Conservation (phyloP, 2,329 filamentous ascomycete species). For the Ophiognomonia clavigignenti-juglandacearum region DNA sequence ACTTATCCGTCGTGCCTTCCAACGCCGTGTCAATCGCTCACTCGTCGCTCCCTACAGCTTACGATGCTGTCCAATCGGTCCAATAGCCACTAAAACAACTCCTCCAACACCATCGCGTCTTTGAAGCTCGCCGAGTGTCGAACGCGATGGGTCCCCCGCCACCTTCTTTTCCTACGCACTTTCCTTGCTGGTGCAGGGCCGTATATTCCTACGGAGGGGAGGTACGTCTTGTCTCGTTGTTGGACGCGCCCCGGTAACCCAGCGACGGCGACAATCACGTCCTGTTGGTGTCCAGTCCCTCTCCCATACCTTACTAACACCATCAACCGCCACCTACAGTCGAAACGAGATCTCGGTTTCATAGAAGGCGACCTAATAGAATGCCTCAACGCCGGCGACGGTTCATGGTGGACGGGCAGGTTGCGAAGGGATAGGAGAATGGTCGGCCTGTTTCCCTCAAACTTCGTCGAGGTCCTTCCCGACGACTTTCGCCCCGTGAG, state of each 20-base stretch:
- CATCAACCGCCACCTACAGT: conserved; percentile 42
- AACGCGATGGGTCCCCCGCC: conserved; percentile 49
- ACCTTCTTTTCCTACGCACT: conserved; percentile 65
- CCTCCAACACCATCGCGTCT: conserved; percentile 3
- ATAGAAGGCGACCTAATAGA: conserved; percentile 97
- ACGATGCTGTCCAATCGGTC: conserved; percentile 14
- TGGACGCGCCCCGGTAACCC: too few species aligned
- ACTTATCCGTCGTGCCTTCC: too few species aligned
- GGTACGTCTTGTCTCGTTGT: too few species aligned
- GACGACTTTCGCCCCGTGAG: conserved; percentile 76
- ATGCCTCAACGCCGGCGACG: conserved; percentile 95
- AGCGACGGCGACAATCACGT: too few species aligned
- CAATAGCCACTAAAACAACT: conserved; percentile 9
- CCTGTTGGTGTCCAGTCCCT: background rate
- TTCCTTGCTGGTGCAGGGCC: conserved; percentile 88
- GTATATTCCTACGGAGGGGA: conserved; percentile 94
- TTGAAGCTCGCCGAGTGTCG: background rate
- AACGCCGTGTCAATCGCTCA: background rate
- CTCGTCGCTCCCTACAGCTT: background rate
- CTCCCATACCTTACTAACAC: conserved; percentile 20
- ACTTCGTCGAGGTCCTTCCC: conserved; percentile 89
- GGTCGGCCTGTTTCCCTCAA: conserved; percentile 91
- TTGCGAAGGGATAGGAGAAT: conserved; percentile 85
- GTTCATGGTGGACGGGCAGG: conserved; percentile 96
- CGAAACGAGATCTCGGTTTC: conserved; percentile 91